Conservation (phyloP, 1,139 yeast genomes). For the Scheffersomyces segobiensis region DNA sequence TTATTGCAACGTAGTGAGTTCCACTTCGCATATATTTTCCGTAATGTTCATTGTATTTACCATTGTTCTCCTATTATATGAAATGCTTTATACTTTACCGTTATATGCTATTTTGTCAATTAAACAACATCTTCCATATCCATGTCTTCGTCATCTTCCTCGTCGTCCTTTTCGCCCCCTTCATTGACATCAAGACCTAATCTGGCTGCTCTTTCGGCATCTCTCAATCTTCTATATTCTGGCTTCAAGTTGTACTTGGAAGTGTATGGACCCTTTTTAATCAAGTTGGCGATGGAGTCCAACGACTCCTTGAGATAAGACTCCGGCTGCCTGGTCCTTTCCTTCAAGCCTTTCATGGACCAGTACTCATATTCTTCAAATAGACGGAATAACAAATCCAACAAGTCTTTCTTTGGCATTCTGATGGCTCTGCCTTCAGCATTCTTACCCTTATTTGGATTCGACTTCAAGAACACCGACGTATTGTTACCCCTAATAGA, state of each 20-base stretch:
- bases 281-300: conserved; percentile 85
- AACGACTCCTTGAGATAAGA: conserved; percentile 86
- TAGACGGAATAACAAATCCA: conserved; percentile 82
- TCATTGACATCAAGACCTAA: conserved; percentile 47
- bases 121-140: conserved; percentile 49
- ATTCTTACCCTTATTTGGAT: conserved; percentile 34
- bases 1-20: too few species aligned
- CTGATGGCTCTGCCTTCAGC: conserved; percentile 89
- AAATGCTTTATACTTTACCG: neutral
- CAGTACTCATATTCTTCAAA: conserved; percentile 96
- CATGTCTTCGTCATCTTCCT: conserved; percentile 46
- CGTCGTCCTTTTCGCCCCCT: conserved; percentile 46
- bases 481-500: conserved; percentile 70
- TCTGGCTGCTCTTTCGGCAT: conserved; percentile 71
- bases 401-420: conserved; percentile 88
- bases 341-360: conserved; percentile 92
- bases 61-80: neutral
- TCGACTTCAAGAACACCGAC: conserved; percentile 56
- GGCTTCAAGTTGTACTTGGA: conserved; percentile 86
- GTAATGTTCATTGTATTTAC: neutral
- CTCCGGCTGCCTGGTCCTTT: conserved; percentile 95
- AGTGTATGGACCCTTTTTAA: conserved; percentile 95
- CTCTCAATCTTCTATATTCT: conserved; percentile 81
- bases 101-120: neutral
- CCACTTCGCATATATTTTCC: too few species aligned